Conservation (phyloP, 768 basidiomycete genomes). For the Fomitopsis pulvina region DNA sequence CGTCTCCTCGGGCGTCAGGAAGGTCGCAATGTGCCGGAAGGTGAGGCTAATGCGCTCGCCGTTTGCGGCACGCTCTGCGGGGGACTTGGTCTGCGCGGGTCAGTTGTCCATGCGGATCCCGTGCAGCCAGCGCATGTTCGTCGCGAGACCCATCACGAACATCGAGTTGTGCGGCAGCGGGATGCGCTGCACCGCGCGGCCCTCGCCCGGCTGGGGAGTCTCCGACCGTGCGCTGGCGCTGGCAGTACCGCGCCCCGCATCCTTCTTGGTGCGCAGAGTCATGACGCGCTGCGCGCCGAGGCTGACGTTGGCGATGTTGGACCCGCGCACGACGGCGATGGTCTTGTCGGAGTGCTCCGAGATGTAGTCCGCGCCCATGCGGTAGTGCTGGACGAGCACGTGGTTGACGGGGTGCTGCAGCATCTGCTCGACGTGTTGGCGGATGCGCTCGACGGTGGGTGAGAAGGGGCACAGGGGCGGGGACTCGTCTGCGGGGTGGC, state of each 20-base stretch:
- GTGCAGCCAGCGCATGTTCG: conserved; percentile 72
- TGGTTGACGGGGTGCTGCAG: conserved; percentile 71
- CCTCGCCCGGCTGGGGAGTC: neutral
- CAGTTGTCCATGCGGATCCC: conserved; percentile 75
- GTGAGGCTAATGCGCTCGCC: conserved; percentile 76
- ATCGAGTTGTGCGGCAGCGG: conserved; percentile 77
- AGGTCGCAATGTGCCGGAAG: conserved; percentile 75
- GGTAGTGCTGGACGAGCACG: conserved; percentile 78
- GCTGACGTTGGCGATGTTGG: conserved; percentile 75
- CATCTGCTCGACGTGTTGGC: conserved; percentile 51
- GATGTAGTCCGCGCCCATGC: conserved; percentile 73
- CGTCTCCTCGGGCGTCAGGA: conserved; percentile 43
- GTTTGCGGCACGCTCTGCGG: conserved; percentile 44
- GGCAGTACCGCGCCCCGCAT: too few species aligned
- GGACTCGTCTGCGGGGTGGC: conserved; percentile 76
- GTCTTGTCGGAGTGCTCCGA: conserved; percentile 88
- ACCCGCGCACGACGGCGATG: conserved; percentile 68
- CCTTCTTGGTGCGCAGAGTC: conserved; percentile 65
- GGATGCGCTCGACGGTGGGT: conserved; percentile 60
- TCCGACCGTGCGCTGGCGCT: too few species aligned
- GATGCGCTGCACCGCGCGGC: conserved; percentile 43
- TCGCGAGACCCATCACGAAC: conserved; percentile 71
- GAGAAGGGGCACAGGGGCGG: conserved; percentile 64
- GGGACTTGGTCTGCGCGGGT: conserved; percentile 41
- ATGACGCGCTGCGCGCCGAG: conserved; percentile 73